phyloP scores from a whole-genome alignment of 2,329 filamentous ascomycete genomes.

The Pyrenophora seminiperda region DNA sequence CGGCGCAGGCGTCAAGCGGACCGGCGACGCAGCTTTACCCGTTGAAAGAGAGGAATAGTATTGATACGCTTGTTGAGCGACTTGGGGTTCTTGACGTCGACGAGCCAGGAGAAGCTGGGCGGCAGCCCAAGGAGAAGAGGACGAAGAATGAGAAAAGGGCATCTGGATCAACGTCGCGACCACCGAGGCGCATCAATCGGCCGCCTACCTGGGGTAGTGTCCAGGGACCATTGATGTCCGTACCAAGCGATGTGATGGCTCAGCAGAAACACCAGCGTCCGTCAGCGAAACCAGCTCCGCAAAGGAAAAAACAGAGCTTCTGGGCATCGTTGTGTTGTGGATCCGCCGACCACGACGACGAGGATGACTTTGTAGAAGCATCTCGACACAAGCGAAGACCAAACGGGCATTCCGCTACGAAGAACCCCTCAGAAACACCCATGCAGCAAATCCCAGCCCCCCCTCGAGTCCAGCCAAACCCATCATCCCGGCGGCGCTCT shows the following conservation, averaged over 20 bases:
- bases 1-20: conserved; percentile 23
- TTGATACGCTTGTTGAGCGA: conserved; percentile 84
- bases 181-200: conserved; percentile 38
- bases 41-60: conserved; percentile 70
- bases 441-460: conserved; percentile 20
- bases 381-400: conserved; percentile 48
- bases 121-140: conserved; percentile 41
- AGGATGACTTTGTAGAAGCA: conserved; percentile 39
- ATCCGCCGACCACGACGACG: conserved; percentile 46
- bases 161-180: conserved; percentile 21
- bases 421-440: conserved; percentile 13
- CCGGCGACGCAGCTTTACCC: conserved; percentile 57
- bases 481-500: conserved; percentile 5
- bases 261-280: conserved; percentile 29
- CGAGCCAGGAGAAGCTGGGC: conserved; percentile 45
- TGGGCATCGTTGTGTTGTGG: conserved; percentile 53
- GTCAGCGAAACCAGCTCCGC: conserved; percentile 21
- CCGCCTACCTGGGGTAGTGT: conserved; percentile 54
- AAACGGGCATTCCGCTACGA: conserved; percentile 10
- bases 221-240: conserved; percentile 52
- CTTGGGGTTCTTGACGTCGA: conserved; percentile 75
- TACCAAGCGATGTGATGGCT: conserved; percentile 48
- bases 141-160: conserved; percentile 23
- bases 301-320: conserved; percentile 45
- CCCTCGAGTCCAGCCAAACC: conserved; percentile 7